phyloP scores from a whole-genome alignment of 2,329 filamentous ascomycete species.

The Albifimbria verrucaria region DNA sequence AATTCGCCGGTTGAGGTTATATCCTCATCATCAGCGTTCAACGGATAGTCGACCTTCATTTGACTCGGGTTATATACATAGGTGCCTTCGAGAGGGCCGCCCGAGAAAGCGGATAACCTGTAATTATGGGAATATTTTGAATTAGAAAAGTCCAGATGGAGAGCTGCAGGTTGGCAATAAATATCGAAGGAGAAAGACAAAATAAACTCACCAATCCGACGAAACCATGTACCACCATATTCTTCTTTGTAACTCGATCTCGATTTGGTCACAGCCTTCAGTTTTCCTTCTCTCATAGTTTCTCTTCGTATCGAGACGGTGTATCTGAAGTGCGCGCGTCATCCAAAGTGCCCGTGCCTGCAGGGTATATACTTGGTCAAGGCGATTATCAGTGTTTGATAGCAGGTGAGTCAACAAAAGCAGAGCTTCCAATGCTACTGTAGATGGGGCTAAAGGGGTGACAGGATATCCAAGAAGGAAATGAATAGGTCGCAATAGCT shows the following conservation, averaged over 20 bases:
- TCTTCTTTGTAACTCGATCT: slow-evolving; percentile 7
- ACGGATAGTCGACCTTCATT: slow-evolving; percentile 9
- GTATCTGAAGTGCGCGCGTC: slow-evolving; percentile 5
- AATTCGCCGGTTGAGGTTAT: background rate
- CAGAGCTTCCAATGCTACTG: slow-evolving; percentile 2
- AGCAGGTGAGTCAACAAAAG: slow-evolving; percentile 1
- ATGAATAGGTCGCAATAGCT: background rate
- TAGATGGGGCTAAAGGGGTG: slow-evolving; percentile 5
- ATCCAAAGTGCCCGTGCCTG: slow-evolving; percentile 3
- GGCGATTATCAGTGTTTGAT: slow-evolving; percentile 1
- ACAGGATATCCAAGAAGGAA: slow-evolving; percentile 1
- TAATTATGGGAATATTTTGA: background rate
- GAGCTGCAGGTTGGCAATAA: background rate
- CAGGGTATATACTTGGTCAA: slow-evolving; percentile 4
- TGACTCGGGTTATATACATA: slow-evolving; percentile 8
- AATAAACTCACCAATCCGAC: slow-evolving; percentile 7
- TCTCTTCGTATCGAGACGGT: slow-evolving; percentile 6
- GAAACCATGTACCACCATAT: slow-evolving; percentile 10
- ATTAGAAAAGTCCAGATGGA: background rate
- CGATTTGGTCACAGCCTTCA: slow-evolving; percentile 4
- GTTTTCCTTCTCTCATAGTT: background rate
- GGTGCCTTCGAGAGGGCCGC: slow-evolving; percentile 7
- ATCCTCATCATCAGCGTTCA: slow-evolving; percentile 6
- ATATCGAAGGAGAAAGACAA: background rate
- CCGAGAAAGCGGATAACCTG: slow-evolving; percentile 6